Evolutionary conservation across 73 alveolate species (phyloP).

Genomic region (Tetrahymena malaccensis): DNA sequence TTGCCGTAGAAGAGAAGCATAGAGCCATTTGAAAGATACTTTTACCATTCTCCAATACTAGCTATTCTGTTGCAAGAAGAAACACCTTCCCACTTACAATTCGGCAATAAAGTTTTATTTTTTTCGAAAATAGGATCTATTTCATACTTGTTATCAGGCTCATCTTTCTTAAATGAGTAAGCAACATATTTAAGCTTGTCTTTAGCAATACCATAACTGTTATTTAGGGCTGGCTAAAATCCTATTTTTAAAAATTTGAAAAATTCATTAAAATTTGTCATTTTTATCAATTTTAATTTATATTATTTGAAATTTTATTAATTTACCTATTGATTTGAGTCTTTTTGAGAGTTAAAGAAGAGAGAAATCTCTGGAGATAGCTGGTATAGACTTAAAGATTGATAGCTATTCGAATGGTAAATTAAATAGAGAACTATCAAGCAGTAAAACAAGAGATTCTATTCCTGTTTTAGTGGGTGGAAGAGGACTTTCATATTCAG

Average conservation of each 20-base stretch:
- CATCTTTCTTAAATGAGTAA: slow-evolving; percentile 22
- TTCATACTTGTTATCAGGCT: slow-evolving; percentile 11
- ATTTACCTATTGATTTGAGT: neutral
- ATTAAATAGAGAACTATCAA: neutral
- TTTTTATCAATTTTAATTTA: no score
- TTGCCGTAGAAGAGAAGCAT: slow-evolving; percentile 13
- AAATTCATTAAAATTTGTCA: no score
- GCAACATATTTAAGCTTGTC: slow-evolving; percentile 29
- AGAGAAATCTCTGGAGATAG: neutral
- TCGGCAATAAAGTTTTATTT: neutral
- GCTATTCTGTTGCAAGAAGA: slow-evolving; percentile 24
- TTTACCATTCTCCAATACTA: slow-evolving; percentile 24
- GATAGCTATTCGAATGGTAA: neutral
- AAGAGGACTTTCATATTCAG: neutral
- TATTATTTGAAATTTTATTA: neutral
- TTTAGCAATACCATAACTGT: slow-evolving; percentile 21
- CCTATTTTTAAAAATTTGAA: neutral
- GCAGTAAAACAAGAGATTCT: neutral
- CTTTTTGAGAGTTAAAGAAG: neutral
- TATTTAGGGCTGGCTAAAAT: slow-evolving; percentile 3
- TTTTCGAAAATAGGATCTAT: slow-evolving; percentile 6
- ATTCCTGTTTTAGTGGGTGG: neutral
- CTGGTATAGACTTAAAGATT: neutral
- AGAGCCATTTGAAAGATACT: slow-evolving; percentile 25
- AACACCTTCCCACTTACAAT: slow-evolving; percentile 35